Base-by-base conservation (phyloP, 768 basidiomycete genomes). In the Leccinum aurantiacum region DNA sequence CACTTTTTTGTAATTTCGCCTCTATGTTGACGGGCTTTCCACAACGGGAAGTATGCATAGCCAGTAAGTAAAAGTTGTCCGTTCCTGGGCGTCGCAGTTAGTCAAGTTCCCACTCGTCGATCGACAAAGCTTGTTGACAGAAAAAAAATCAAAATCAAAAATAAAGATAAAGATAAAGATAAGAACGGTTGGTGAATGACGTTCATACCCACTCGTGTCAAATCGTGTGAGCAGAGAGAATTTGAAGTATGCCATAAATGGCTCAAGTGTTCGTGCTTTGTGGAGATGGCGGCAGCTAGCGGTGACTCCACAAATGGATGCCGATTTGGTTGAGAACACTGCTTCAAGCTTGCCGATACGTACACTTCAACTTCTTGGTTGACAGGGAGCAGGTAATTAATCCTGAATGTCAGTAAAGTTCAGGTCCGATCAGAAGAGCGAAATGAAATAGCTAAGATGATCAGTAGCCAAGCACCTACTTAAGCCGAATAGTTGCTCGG, bases 351-450 rank as follows among this genome's bases (percentile, higher is more conserved):
- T 53, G 38, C 25, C 46, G 31, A 22, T 47, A 46, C 59, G 54
- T 44, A 29, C 27, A 33, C 31, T 33, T 17, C 41, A n/a, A 24
- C 53, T 17, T 31, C 53, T 17, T 37, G 25, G 61, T 60, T 55
- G 54, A 53, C 33, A 27, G 35, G 38, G 9, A 46, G 19, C 44
- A 19, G 19, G 44, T 11, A 54, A 55, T 19, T 41, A 51, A 56
- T 51, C 8, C 24, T 49, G 31, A 24, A 41, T 35, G 5, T 35
- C 33, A 58, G 54, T 25, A 50, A 37, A 63, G 48, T 56, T 60
- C 47, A 58, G 56, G 56, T 51, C 48, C 48, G 27, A 61, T 63
- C 63, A 58, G 44, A 11, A 53, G 15, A 33, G 14, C 13, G 22
- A 17, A 44, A 37, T 19, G 56, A 60, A 17, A 54, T 31, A 44